A percentile compares a stretch with the other conserved stretches of the same genome.
Evolutionary conservation across 352 stramenopile species (phyloP).

Genomic region (Albugo laibachii): DNA sequence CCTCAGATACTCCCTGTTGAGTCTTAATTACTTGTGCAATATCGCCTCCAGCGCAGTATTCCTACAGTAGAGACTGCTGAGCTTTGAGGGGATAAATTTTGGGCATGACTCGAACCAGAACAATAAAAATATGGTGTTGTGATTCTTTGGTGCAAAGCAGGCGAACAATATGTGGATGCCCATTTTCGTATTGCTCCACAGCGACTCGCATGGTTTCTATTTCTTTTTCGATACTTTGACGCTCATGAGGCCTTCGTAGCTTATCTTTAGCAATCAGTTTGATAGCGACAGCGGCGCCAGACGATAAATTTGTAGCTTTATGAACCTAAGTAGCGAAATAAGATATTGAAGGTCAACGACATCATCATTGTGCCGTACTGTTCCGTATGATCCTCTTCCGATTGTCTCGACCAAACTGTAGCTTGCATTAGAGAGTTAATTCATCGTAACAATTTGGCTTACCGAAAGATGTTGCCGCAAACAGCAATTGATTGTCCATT

Average conservation of each 20-base stretch:
- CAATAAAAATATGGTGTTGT: constrained; percentile 65
- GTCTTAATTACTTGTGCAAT: constrained; percentile 53
- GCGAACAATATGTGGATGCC: constrained; percentile 66
- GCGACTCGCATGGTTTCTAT: constrained; percentile 73
- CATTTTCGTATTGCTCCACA: constrained; percentile 71
- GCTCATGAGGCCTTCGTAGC: constrained; percentile 42
- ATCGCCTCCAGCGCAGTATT: constrained; percentile 62
- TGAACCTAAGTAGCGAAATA: constrained; percentile 24
- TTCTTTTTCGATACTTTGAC: constrained; percentile 67
- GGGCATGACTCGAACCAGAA: constrained; percentile 16
- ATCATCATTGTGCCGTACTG: constrained; percentile 11
- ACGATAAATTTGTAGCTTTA: constrained; percentile 67
- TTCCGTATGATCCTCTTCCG: constrained; percentile 61
- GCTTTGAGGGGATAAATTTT: neutral
- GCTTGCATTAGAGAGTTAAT: neutral
- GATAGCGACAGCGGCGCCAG: constrained; percentile 47
- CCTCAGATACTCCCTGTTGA: constrained; percentile 30
- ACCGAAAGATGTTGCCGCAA: constrained; percentile 67
- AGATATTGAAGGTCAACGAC: neutral
- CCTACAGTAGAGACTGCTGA: constrained; percentile 12
- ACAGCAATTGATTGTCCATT: constrained; percentile 63
- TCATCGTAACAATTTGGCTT: constrained; percentile 1
- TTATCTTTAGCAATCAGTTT: constrained; percentile 71
- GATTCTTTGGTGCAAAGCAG: constrained; percentile 67
- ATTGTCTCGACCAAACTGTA: constrained; percentile 62